A percentile compares a stretch with the other conserved stretches of the same genome.
Evolutionary conservation across 345 rosid species (phyloP).

Genomic region (Punica granatum): DNA sequence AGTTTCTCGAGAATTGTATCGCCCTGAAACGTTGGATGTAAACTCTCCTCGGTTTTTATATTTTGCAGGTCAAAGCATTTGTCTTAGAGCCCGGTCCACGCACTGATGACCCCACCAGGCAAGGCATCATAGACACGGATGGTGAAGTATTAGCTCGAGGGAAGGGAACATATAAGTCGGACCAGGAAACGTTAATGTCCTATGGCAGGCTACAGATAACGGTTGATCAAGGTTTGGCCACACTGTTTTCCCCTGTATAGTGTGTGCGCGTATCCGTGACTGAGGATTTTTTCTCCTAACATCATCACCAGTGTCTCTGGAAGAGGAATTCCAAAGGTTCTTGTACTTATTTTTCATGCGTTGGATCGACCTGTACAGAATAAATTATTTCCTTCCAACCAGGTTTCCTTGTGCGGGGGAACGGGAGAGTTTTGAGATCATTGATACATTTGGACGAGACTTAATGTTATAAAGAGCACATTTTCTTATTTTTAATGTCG

Average conservation of each 20-base stretch:
- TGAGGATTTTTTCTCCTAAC: neutral
- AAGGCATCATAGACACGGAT: slow-evolving; percentile 86
- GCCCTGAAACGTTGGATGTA: neutral
- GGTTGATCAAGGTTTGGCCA: slow-evolving; percentile 86
- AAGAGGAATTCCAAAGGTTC: neutral
- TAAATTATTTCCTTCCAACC: neutral
- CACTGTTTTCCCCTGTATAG: slow-evolving; percentile 61
- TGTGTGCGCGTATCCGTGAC: neutral
- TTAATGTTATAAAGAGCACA: neutral
- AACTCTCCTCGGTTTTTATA: neutral
- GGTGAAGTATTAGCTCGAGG: slow-evolving; percentile 94
- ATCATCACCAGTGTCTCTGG: neutral
- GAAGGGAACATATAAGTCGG: slow-evolving; percentile 41
- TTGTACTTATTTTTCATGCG: neutral
- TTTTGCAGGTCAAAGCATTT: slow-evolving; percentile 76
- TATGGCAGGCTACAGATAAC: slow-evolving; percentile 55
- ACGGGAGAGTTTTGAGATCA: neutral
- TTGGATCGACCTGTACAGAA: neutral
- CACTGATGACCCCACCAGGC: slow-evolving; percentile 42
- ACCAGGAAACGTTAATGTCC: slow-evolving; percentile 48
- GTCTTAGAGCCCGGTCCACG: slow-evolving; percentile 68
- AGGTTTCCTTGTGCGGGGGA: neutral
- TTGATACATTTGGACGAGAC: neutral
- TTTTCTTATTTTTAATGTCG: neutral
- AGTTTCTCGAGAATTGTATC: neutral